Conservation (phyloP, 495 filamentous ascomycete species). For the Aspergillus conjunctus region DNA sequence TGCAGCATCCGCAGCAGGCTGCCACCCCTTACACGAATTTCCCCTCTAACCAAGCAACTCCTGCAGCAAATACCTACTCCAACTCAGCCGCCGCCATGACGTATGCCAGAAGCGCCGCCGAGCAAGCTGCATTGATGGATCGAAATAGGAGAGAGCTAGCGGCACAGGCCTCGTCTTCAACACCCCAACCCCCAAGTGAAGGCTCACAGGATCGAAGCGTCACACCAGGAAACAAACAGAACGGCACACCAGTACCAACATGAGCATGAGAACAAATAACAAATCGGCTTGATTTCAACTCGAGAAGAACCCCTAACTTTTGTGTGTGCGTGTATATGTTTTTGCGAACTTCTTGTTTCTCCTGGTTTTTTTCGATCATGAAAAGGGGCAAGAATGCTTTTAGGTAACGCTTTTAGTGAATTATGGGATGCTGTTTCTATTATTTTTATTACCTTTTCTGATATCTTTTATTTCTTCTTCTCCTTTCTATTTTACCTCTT, state of each 20-base stretch:
- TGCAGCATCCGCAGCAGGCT: constrained; percentile 33
- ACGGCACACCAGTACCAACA: constrained; percentile 46
- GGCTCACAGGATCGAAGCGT: constrained; percentile 42
- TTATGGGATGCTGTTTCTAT: neutral
- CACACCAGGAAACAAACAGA: constrained; percentile 45
- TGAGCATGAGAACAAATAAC: constrained; percentile 14
- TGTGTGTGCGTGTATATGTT: neutral
- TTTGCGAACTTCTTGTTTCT: constrained; percentile 1
- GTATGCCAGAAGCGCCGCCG: constrained; percentile 47
- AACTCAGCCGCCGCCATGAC: constrained; percentile 45
- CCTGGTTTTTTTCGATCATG: neutral
- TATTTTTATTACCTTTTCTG: neutral
- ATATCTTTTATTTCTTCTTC: neutral
- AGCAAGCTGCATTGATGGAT: constrained; percentile 51
- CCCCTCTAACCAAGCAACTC: constrained; percentile 28
- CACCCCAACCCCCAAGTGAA: constrained; percentile 43
- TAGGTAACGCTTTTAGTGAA: constrained; percentile 13
- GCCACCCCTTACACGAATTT: constrained; percentile 31
- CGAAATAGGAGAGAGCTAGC: constrained; percentile 49
- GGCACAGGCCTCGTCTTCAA: constrained; percentile 36
- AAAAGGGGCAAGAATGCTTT: constrained; percentile 11
- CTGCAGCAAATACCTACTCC: constrained; percentile 40
- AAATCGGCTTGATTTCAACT: neutral
- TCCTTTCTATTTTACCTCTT: neutral
- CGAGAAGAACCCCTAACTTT: neutral